A percentile compares a stretch with the other conserved stretches of the same genome.
Conservation (phyloP, 306 rosid genomes). For the Cucumis melo region DNA sequence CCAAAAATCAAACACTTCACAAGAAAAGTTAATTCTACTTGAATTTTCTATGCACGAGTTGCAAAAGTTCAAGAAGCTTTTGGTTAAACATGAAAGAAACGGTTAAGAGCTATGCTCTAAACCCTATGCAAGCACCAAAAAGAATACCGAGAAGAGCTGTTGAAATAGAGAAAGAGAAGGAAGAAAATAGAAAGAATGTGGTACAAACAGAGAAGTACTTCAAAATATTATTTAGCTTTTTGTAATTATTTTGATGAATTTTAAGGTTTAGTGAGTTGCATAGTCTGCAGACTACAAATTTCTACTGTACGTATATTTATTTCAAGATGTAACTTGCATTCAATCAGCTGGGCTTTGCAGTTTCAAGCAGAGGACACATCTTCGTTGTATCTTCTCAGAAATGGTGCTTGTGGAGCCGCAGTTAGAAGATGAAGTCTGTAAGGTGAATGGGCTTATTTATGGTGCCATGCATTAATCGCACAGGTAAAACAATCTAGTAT, state of each 20-base stretch:
- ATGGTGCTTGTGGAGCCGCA: neutral
- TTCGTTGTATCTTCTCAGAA: neutral
- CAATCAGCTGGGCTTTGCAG: neutral
- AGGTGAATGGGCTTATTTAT: neutral
- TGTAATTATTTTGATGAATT: too few relatives aligned
- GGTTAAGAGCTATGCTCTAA: too few relatives aligned
- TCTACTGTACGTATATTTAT: neutral
- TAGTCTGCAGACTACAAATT: neutral
- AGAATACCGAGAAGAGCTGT: too few relatives aligned
- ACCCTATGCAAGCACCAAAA: too few relatives aligned
- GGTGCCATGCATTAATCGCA: neutral
- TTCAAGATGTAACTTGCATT: neutral
- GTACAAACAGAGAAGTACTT: too few relatives aligned
- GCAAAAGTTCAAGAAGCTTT: neutral
- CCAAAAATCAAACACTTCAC: too few relatives aligned
- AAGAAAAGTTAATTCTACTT: too few relatives aligned
- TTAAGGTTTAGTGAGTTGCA: neutral
- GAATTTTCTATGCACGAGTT: neutral
- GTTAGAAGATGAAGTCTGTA: neutral
- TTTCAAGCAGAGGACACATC: neutral
- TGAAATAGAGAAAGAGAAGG: too few relatives aligned
- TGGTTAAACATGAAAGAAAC: too few relatives aligned
- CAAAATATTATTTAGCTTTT: too few relatives aligned
- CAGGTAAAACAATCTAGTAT: neutral
- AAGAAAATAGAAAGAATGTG: too few relatives aligned